A percentile compares a stretch with the other conserved stretches of the same genome.
These are phyloP conservation scores for Chaetomium cochliodes DNA, from an alignment of 495 filamentous ascomycete genomes.

Conservation along the genomic window DNA sequence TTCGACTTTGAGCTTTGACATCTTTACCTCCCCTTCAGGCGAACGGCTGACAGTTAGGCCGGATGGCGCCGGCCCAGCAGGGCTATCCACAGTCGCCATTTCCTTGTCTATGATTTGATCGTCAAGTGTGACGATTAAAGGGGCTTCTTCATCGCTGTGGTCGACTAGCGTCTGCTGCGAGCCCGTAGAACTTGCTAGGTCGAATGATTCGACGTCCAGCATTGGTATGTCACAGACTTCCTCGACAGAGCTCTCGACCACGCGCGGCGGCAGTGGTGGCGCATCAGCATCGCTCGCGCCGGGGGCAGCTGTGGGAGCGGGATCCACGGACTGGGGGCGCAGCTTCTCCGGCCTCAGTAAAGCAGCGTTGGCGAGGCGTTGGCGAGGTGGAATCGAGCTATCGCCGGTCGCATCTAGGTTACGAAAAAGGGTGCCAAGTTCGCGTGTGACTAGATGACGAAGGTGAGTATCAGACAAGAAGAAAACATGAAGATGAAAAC, in stretches of 20 bases:
- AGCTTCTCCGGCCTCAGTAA: slow-evolving; percentile 35
- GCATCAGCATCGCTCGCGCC: slow-evolving; percentile 16
- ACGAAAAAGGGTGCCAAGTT: slow-evolving; percentile 70
- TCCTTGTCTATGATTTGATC: slow-evolving; percentile 17
- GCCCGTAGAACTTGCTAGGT: slow-evolving; percentile 40
- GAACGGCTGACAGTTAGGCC: neutral
- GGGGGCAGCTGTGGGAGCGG: neutral
- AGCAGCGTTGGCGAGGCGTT: slow-evolving; percentile 79
- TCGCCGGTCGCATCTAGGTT: slow-evolving; percentile 61
- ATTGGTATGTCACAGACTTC: slow-evolving; percentile 23
- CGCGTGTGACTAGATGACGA: slow-evolving; percentile 58
- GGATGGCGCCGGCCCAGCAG: slow-evolving; percentile 1
- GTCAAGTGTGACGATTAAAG: slow-evolving; percentile 11
- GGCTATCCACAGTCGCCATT: slow-evolving; percentile 14
- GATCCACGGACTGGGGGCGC: slow-evolving; percentile 16
- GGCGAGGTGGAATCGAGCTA: slow-evolving; percentile 62
- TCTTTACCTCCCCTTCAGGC: slow-evolving; percentile 20
- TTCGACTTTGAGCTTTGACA: slow-evolving; percentile 39
- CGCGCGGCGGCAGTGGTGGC: slow-evolving; percentile 35
- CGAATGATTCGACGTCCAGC: slow-evolving; percentile 22
- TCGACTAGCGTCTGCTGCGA: slow-evolving; percentile 45
- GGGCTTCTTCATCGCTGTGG: slow-evolving; percentile 27
- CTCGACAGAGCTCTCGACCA: slow-evolving; percentile 15
- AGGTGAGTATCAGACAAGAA: neutral
- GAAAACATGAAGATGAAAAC: slow-evolving; percentile 32